phyloP scores from a whole-genome alignment of 352 stramenopile genomes.

The Ophiocytium majus region DNA sequence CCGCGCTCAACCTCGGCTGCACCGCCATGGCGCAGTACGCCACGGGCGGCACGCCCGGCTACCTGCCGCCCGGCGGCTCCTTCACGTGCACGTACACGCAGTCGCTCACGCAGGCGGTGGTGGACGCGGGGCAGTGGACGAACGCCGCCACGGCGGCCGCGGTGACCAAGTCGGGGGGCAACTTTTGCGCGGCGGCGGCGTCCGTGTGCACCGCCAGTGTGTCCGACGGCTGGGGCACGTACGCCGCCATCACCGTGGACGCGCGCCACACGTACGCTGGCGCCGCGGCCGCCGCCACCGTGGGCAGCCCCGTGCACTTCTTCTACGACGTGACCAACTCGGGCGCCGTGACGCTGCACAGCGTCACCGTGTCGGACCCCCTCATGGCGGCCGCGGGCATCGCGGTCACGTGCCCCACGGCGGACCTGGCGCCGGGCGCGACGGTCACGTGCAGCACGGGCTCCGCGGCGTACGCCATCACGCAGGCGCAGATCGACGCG shows the following conservation, averaged over 20 bases:
- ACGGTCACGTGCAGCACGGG: not conserved
- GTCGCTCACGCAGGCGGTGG: not conserved
- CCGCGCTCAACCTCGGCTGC: not conserved
- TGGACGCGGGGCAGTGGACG: not conserved
- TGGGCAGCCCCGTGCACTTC: slow-evolving; percentile 13
- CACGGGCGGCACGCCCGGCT: not conserved
- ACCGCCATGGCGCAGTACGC: not conserved
- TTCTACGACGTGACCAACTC: slow-evolving; percentile 23
- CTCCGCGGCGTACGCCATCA: not conserved
- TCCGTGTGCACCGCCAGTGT: not conserved
- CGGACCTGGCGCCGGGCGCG: not conserved
- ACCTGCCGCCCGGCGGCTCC: not conserved
- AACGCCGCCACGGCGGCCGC: not conserved
- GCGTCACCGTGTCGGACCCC: not conserved
- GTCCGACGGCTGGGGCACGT: not conserved
- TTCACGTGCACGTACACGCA: not conserved
- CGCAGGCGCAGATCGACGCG: slow-evolving; percentile 25
- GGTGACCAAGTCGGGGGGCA: not conserved
- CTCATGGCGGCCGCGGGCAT: not conserved
- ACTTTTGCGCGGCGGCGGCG: not conserved
- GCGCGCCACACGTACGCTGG: not conserved
- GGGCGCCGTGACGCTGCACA: not conserved
- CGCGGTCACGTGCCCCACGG: not conserved
- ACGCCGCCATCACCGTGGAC: not conserved
- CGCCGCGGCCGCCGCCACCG: not conserved